A percentile compares a stretch with the other conserved stretches of the same genome.
Evolutionary conservation across 768 basidiomycete species (phyloP).

Genomic region (Glaciozyma antarctica): DNA sequence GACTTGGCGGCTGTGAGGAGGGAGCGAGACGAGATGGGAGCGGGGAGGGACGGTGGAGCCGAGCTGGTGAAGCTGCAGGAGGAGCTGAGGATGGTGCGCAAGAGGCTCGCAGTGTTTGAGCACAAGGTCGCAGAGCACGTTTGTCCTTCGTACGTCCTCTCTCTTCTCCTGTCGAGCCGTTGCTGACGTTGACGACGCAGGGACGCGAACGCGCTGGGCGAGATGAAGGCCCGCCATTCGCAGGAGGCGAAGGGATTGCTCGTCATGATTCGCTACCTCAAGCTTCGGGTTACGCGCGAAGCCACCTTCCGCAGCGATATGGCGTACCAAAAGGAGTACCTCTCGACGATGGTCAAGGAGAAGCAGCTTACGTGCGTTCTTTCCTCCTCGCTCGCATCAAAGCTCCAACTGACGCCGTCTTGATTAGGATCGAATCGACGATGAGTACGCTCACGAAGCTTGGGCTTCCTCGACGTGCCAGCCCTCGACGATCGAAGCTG

Average conservation of each 20-base stretch:
- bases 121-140: conserved; percentile 52
- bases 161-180: neutral
- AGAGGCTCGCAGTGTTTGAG: conserved; percentile 35
- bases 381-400: neutral
- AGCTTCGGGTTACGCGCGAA: conserved; percentile 83
- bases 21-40: conserved; percentile 50
- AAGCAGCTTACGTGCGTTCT: conserved; percentile 30
- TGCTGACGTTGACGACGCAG: neutral
- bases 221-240: conserved; percentile 52
- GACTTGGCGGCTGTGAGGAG: conserved; percentile 59
- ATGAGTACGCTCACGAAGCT: neutral
- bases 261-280: conserved; percentile 81
- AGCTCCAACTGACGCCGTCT: neutral
- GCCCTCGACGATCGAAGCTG: neutral
- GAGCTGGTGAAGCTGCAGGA: conserved; percentile 50
- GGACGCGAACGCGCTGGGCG: neutral
- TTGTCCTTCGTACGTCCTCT: conserved; percentile 50
- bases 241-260: conserved; percentile 84
- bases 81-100: conserved; percentile 61
- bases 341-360: conserved; percentile 49
- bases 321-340: conserved; percentile 77
- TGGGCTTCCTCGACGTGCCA: no score
- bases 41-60: neutral
- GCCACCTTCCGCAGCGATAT: conserved; percentile 65
- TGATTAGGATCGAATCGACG: neutral